Evolutionary conservation across 768 basidiomycete genomes (phyloP).

Genomic region (Boletus patriciae): DNA sequence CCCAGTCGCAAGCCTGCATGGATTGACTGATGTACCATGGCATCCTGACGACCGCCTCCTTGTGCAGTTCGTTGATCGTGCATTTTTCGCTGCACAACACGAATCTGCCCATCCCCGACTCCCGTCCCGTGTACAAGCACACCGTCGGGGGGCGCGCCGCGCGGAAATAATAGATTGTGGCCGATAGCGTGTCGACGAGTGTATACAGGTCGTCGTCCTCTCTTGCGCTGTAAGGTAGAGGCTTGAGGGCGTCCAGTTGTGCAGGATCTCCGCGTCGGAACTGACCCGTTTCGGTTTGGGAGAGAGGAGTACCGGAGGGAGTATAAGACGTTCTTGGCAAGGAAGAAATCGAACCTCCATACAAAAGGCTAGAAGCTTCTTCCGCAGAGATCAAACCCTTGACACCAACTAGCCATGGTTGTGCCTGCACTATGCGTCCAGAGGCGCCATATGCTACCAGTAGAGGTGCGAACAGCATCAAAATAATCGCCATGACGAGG

Average conservation of each 20-base stretch:
- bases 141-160: constrained; percentile 24
- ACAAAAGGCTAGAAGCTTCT: constrained; percentile 15
- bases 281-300: background rate
- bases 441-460: constrained; percentile 16
- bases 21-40: constrained; percentile 16
- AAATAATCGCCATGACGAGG: background rate
- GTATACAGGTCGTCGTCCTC: constrained; percentile 20
- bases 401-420: constrained; percentile 27
- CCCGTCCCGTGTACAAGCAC: constrained; percentile 21
- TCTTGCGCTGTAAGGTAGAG: background rate
- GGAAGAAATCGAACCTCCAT: constrained; percentile 8
- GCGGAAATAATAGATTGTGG: constrained; percentile 26
- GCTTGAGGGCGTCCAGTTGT: constrained; percentile 5
- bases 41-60: constrained; percentile 28
- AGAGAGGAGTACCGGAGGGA: constrained; percentile 16
- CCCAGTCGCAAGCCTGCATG: constrained; percentile 27
- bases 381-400: constrained; percentile 27
- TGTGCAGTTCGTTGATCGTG: constrained; percentile 21
- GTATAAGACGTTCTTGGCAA: constrained; percentile 20
- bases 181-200: constrained; percentile 24
- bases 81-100: constrained; percentile 25
- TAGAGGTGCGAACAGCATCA: constrained; percentile 17
- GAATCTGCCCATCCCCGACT: constrained; percentile 24
- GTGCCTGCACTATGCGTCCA: constrained; percentile 15
- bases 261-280: constrained; percentile 20